A percentile compares a stretch with the other conserved stretches of the same genome.
Evolutionary conservation across 768 basidiomycete species (phyloP).

Genomic region (Hypsizygus marmoreus): DNA sequence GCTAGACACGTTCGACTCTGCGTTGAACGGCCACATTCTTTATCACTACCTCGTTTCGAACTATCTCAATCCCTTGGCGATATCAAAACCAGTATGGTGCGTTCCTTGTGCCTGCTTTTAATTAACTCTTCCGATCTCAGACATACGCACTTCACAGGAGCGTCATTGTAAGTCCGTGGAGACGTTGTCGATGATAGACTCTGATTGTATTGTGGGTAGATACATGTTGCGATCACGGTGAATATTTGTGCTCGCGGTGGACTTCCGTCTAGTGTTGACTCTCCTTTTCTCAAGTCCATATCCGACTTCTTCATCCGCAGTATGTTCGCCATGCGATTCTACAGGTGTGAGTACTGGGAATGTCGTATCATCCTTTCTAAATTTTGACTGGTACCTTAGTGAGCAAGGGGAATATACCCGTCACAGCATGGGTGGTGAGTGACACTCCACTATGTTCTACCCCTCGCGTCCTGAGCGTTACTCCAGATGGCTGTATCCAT

Average conservation of each 20-base stretch:
- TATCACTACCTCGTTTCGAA: conserved; percentile 62
- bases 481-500: conserved; percentile 37
- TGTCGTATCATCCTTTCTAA: neutral
- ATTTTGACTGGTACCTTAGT: conserved; percentile 27
- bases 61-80: conserved; percentile 48
- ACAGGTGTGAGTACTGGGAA: conserved; percentile 40
- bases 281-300: conserved; percentile 36
- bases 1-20: conserved; percentile 58
- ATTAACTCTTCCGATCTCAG: neutral
- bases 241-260: conserved; percentile 18
- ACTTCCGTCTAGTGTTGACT: neutral
- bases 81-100: conserved; percentile 50
- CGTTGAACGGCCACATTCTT: conserved; percentile 53
- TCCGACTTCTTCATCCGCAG: conserved; percentile 53
- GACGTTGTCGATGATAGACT: no score
- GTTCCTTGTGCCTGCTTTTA: conserved; percentile 15
- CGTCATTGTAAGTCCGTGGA: conserved; percentile 45
- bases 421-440: conserved; percentile 52
- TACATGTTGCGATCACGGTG: conserved; percentile 58
- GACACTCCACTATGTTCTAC: neutral
- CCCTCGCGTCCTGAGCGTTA: neutral
- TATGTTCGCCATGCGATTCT: conserved; percentile 54
- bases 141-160: conserved; percentile 37
- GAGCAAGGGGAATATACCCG: conserved; percentile 44
- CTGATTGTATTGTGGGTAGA: no score